Evolutionary conservation across 805 yeast species (phyloP), one percentile per base, ranked within the genome.

Genomic region (Hanseniaspora occidentalis): DNA sequence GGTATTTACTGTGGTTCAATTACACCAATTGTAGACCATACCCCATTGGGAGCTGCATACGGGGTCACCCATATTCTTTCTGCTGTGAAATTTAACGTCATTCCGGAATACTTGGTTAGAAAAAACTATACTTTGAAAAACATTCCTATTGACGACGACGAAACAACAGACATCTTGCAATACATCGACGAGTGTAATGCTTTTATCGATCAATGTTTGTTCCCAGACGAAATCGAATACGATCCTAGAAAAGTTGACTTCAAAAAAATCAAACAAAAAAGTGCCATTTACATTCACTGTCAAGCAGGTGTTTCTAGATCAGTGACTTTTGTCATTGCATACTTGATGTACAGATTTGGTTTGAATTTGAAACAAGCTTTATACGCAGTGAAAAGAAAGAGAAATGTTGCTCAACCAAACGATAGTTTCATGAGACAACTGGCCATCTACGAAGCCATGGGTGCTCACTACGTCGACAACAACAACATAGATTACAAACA

Each of bases 281-380:
- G 37, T 13, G 64, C 66, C n/a, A 62, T 71, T 1, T 64, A 76
- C 44, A 73, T 81, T 9, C 84, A 81, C 54, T 84, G 94, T 58
- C 84, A 89, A 44, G 96, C 95, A 22, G 98, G 98, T 1, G 84
- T 84, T 22, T 85, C 96, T 1, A 68, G 98, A 47, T 83, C 95
- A 4, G 89, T 83, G 0, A 78, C 96, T 0, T 79, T 86, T 13
- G 77, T 79, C 27, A 76, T 84, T 37, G 94, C 96, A 0, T 95
- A 84, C 57, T 73, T 88, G 34, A 89, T 92, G 96, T 72, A 77
- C 54, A 64, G 86, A 38, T 67, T 80, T 56, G 69, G 74, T 1
- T 66, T 85, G 50, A 60, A 64, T 10, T 61, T 73, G 14, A 64
- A 70, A 13, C 77, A 76, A 47, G 82, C 96, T 0, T 50, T 84